Evolutionary conservation across 164 flowering plant genomes (phyloP).

Genomic region (Kingdonia uniflora): DNA sequence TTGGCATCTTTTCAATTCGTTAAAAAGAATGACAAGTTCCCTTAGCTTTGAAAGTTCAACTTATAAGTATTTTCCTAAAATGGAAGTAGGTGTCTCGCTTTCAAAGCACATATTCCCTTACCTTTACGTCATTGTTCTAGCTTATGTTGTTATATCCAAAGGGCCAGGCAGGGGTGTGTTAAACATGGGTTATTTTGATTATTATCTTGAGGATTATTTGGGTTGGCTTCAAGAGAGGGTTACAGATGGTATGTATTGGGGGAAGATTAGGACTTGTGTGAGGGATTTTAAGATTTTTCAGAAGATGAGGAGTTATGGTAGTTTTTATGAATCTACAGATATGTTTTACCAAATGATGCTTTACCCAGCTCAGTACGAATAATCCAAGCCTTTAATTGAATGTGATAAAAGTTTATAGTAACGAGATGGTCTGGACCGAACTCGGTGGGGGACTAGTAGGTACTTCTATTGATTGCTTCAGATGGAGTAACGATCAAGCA

Average conservation of each 20-base stretch:
- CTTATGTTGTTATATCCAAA: conserved; percentile 68
- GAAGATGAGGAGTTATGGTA: conserved; percentile 35
- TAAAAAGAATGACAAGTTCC: no score
- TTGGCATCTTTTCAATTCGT: no score
- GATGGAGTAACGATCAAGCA: conserved; percentile 72
- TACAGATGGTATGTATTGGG: conserved; percentile 43
- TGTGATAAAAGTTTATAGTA: conserved; percentile 51
- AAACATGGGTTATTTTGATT: conserved; percentile 55
- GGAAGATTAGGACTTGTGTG: conserved; percentile 61
- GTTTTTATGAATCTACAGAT: conserved; percentile 55
- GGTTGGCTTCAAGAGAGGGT: conserved; percentile 88
- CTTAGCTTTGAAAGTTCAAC: no score
- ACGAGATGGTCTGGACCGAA: conserved; percentile 73
- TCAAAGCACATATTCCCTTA: no score
- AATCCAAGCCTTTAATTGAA: conserved; percentile 69
- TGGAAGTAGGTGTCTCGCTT: no score
- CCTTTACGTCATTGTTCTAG: no score
- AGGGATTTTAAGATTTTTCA: conserved; percentile 58
- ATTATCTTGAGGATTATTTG: conserved; percentile 59
- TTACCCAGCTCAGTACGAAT: conserved; percentile 71
- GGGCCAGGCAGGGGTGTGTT: conserved; percentile 56
- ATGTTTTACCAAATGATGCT: conserved; percentile 55
- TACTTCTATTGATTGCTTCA: conserved; percentile 35
- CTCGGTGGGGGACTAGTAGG: conserved; percentile 25
- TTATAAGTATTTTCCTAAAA: no score